Base-by-base conservation (phyloP, 306 rosid species). In the Boehmeria nivea region DNA sequence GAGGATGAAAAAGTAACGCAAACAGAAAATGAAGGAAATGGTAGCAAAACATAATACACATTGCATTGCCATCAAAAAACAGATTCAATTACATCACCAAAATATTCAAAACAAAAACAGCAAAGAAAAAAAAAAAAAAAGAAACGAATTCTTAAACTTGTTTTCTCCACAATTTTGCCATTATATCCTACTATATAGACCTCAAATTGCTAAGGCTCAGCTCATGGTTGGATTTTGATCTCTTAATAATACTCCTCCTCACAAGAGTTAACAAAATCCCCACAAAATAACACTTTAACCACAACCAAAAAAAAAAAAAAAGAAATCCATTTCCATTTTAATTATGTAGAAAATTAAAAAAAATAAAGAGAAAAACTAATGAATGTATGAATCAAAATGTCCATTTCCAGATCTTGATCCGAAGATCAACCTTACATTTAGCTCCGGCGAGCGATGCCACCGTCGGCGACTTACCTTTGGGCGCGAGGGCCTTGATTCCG, bases 321-420 rank as follows among this genome's bases (percentile, higher is more conserved):
- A 50, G 11, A 50, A 25, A 12, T 24, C n/a, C 31, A 22, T 9
- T 22, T 24, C 17, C 12, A 24, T 50, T 3, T 3, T 40, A 12
- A 40, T 11, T 40, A 40, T 40, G 10, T 46, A 47, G n/a, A n/a
- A n/a, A n/a, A n/a, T n/a, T n/a, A 47, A 47, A 47, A 47, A 47
- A 31, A 51, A 10, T 2, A 12, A 3, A 31, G 2, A 1, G 39
- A 6, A 70, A 25, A 21, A 46, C 24, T n/a, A 34, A 51, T 19
- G 0, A 16, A 43, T 4, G 16, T 21, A 55, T 6, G 12, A 12
- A 65, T 65, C 45, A 87, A 51, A 87, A 70, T 1, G 93, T 85
- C 63, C 76, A 93, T 67, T 85, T 93, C 96, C 96, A 93, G 83
- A 93, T 85, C 95, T 83, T 93, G 84, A 93, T 79, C 64, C 99